Evolutionary conservation across 2,329 filamentous ascomycete genomes (phyloP).

Genomic region (Diaporthe destruens): DNA sequence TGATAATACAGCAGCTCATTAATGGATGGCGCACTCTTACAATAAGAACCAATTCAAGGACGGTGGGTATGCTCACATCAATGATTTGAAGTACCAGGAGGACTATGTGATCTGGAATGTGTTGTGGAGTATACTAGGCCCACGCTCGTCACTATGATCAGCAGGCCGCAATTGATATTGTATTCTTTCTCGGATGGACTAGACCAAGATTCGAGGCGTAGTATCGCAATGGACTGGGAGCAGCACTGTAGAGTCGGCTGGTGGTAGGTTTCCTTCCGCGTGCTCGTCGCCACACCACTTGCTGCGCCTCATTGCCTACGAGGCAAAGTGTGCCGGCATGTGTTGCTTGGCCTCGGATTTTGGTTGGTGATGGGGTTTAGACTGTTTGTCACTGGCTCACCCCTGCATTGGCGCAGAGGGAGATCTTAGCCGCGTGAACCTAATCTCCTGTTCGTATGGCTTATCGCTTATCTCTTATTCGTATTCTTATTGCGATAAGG

Average conservation of each 20-base stretch:
- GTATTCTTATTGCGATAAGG: slow-evolving; percentile 27
- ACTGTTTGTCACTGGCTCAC: neutral
- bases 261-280: neutral
- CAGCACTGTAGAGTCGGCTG: neutral
- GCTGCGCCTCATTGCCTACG: slow-evolving; percentile 14
- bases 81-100: too few relatives aligned
- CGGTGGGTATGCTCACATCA: too few relatives aligned
- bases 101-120: too few relatives aligned
- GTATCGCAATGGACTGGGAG: neutral
- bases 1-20: too few relatives aligned
- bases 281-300: neutral
- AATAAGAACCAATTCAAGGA: too few relatives aligned
- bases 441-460: slow-evolving; percentile 27
- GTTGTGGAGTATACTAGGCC: too few relatives aligned
- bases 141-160: too few relatives aligned
- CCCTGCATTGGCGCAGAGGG: slow-evolving; percentile 23
- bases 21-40: too few relatives aligned
- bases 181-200: too few relatives aligned
- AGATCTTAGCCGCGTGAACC: neutral
- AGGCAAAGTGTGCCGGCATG: neutral
- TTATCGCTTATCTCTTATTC: slow-evolving; percentile 38
- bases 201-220: too few relatives aligned
- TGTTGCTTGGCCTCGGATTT: slow-evolving; percentile 3
- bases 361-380: neutral
- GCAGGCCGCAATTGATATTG: too few relatives aligned